Base-by-base conservation (phyloP, 495 filamentous ascomycete species). In the Hypoxylon fragiforme region DNA sequence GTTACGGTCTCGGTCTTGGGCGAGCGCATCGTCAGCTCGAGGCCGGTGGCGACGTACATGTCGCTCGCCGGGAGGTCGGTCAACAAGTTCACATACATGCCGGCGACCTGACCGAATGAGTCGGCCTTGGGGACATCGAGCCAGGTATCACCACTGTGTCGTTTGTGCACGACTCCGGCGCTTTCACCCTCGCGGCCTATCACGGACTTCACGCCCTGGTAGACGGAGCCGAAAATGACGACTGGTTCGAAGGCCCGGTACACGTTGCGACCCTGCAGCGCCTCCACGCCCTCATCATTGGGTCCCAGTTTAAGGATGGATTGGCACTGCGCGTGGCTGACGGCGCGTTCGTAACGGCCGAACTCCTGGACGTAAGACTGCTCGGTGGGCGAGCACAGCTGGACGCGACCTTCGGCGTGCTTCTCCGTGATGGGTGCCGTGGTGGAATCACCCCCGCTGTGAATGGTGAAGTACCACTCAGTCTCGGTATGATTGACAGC, bases 51-150 rank as follows among this genome's bases (percentile, higher is more conserved):
- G 28, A 84, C 75, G 42, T 68, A 84, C 42, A 82, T 77, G 5
- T 81, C 74, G 0, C 31, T 57, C 0, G 64, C 41, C 0, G 62
- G 9, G 14, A 57, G 37, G 18, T 78, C 69, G 0, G 76, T 79
- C 78, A 83, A 79, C 41, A 70, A 74, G 48, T 81, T 83, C 11
- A 81, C 73, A 62, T 64, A 81, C 18, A 84, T 71, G 0, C 79
- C 77, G 15, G 58, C 79, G 1, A 81, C 73, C 50, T 84, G 81
- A 49, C 73, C 67, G 52, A 84, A 82, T 8, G 37, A 46, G 19
- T 61, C 57, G 48, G 62, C 44, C 28, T 67, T 45, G 9, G 57
- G 57, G 41, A 55, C 52, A 35, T 64, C 60, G 11, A 50, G 51
- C 57, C 3, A 74, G 62, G 37, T 73, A 48, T 15, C 62, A 0